Percentiles rank a stretch among this genome's conserved stretches.
phyloP scores from a whole-genome alignment of 148 eudicot genomes.

The Polygonum aviculare region DNA sequence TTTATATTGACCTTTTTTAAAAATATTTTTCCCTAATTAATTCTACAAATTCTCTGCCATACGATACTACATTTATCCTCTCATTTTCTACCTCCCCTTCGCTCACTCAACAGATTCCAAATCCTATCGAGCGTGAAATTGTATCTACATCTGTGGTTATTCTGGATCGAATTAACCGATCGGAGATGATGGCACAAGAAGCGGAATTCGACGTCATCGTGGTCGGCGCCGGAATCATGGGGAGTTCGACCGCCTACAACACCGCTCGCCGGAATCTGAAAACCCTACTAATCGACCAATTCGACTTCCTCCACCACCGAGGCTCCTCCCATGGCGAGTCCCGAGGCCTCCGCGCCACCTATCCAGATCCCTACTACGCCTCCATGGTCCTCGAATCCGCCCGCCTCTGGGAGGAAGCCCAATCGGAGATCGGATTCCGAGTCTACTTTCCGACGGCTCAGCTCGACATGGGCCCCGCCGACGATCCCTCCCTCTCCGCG shows the following conservation, averaged over 20 bases:
- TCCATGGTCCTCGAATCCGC: constrained; percentile 47
- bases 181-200: background rate
- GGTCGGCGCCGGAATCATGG: constrained; percentile 45
- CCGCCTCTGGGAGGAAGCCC: constrained; percentile 49
- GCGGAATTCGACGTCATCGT: constrained; percentile 33
- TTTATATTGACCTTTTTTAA: background rate
- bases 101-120: too few species aligned
- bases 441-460: constrained; percentile 59
- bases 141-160: too few species aligned
- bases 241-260: constrained; percentile 70
- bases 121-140: too few species aligned
- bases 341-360: constrained; percentile 69
- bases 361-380: constrained; percentile 75
- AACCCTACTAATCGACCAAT: constrained; percentile 69
- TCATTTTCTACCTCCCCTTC: too few species aligned
- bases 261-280: constrained; percentile 41
- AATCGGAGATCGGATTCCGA: constrained; percentile 56
- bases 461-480: constrained; percentile 51
- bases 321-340: constrained; percentile 99
- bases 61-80: too few species aligned
- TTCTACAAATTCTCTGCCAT: too few species aligned
- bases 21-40: too few species aligned
- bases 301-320: constrained; percentile 80
- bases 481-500: constrained; percentile 33
- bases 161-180: background rate